Conservation (phyloP, 345 rosid species). For the Clarkia xantiana region DNA sequence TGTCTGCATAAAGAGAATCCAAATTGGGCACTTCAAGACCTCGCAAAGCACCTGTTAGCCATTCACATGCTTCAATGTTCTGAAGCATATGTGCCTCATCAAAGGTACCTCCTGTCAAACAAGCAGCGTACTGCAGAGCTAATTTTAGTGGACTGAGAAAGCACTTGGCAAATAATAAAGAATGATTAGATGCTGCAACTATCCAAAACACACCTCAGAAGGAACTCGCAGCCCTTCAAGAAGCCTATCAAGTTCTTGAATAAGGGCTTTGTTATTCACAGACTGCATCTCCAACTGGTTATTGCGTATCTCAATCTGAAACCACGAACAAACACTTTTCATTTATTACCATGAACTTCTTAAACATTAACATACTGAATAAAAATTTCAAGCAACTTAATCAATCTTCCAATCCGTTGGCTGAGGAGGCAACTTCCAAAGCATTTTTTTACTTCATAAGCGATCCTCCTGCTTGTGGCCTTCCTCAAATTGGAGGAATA, state of each 20-base stretch:
- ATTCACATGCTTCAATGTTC: constrained; percentile 95
- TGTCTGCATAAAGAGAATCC: constrained; percentile 66
- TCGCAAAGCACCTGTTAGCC: constrained; percentile 73
- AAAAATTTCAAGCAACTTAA: too few relatives aligned
- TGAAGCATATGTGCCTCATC: constrained; percentile 86
- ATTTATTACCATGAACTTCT: too few relatives aligned
- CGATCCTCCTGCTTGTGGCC: too few relatives aligned
- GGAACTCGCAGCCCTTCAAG: constrained; percentile 70
- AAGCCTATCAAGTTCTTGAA: constrained; percentile 90
- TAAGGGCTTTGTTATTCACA: constrained; percentile 79
- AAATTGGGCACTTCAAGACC: constrained; percentile 75
- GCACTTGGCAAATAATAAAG: background rate
- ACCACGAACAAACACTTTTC: too few relatives aligned
- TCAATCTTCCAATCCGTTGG: too few relatives aligned
- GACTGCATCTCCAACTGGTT: constrained; percentile 96
- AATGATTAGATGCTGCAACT: background rate
- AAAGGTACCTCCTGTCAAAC: constrained; percentile 76
- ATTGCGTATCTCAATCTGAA: constrained; percentile 92
- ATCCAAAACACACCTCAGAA: constrained; percentile 42
- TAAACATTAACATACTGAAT: background rate
- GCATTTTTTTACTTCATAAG: too few relatives aligned
- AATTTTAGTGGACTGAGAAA: constrained; percentile 11
- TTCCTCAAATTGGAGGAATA: too few relatives aligned
- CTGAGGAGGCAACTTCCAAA: too few relatives aligned
- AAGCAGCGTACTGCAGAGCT: constrained; percentile 67